These are phyloP conservation scores for Colletotrichum filicis DNA, from an alignment of 2,329 filamentous ascomycete genomes.

Conservation along the genomic window DNA sequence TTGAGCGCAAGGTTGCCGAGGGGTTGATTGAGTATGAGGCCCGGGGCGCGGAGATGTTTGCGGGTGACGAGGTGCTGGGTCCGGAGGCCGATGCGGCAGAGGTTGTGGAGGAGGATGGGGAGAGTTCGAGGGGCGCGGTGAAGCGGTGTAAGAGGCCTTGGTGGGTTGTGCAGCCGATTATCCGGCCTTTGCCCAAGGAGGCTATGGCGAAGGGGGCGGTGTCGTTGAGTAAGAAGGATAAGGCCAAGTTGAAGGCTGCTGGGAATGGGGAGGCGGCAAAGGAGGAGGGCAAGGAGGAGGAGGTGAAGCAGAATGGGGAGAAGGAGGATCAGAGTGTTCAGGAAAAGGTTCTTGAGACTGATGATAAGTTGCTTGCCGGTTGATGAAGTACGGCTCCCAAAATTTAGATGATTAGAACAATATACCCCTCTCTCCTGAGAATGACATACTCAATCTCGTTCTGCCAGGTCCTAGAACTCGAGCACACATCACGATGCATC, in stretches of 20 bases:
- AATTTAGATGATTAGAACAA: no score
- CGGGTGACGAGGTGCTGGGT: conserved; percentile 47
- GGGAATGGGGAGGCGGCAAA: not conserved
- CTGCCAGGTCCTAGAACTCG: not conserved
- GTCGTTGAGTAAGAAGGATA: conserved; percentile 77
- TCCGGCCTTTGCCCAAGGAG: conserved; percentile 87
- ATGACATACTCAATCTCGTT: not conserved
- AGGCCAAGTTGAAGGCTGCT: conserved; percentile 49
- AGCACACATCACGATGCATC: no score
- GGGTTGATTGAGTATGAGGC: conserved; percentile 76
- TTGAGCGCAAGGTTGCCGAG: conserved; percentile 79
- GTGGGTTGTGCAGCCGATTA: conserved; percentile 91
- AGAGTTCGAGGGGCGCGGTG: conserved; percentile 75
- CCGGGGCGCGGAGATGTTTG: conserved; percentile 61
- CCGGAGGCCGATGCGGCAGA: conserved; percentile 37
- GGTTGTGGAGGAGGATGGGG: conserved; percentile 52
- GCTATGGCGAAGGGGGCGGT: conserved; percentile 85
- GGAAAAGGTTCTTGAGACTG: conserved; percentile 32
- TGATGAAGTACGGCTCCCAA: not conserved
- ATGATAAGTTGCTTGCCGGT: conserved; percentile 35
- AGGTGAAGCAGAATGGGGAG: not conserved
- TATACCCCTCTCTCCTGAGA: conserved; percentile 13
- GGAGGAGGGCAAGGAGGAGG: not conserved
- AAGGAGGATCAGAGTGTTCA: conserved; percentile 21
- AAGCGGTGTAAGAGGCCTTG: conserved; percentile 82